Evolutionary conservation across 2,329 filamentous ascomycete species (phyloP).

Genomic region (Clarireedia hainanense): DNA sequence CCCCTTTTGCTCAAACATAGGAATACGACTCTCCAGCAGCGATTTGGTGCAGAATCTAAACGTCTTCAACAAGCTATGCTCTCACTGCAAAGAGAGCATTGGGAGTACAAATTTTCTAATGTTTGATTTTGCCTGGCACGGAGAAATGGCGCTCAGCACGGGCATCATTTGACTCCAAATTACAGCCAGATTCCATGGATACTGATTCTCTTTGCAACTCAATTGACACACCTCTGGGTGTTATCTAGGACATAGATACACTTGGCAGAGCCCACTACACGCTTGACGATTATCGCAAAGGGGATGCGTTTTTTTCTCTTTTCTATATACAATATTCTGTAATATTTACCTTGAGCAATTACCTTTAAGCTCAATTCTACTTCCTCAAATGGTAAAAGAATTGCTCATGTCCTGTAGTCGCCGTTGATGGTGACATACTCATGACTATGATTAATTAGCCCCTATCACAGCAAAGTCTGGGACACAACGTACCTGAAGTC

Average conservation of each 20-base stretch:
- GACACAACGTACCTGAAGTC: constrained; percentile 65
- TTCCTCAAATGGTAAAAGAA: background rate
- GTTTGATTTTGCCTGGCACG: too few relatives aligned
- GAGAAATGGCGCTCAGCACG: background rate
- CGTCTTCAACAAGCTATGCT: too few relatives aligned
- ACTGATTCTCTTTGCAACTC: too few relatives aligned
- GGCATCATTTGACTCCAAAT: background rate
- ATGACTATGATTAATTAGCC: constrained; percentile 33
- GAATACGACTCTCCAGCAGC: too few relatives aligned
- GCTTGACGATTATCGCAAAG: too few relatives aligned
- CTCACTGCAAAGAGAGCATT: too few relatives aligned
- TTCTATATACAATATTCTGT: background rate
- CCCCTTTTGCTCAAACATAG: too few relatives aligned
- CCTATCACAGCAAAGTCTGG: constrained; percentile 8
- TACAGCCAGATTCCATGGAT: too few relatives aligned
- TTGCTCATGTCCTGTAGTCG: constrained; percentile 52
- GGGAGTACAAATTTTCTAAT: too few relatives aligned
- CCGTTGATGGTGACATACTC: constrained; percentile 65
- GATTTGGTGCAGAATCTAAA: too few relatives aligned
- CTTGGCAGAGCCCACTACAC: too few relatives aligned
- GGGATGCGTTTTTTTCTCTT: background rate
- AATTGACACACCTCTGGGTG: background rate
- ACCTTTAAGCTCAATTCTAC: background rate
- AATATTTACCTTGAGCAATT: background rate
- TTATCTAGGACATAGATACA: too few relatives aligned